Base-by-base conservation (phyloP, 2,329 filamentous ascomycete genomes). In the Epichloe scottii region DNA sequence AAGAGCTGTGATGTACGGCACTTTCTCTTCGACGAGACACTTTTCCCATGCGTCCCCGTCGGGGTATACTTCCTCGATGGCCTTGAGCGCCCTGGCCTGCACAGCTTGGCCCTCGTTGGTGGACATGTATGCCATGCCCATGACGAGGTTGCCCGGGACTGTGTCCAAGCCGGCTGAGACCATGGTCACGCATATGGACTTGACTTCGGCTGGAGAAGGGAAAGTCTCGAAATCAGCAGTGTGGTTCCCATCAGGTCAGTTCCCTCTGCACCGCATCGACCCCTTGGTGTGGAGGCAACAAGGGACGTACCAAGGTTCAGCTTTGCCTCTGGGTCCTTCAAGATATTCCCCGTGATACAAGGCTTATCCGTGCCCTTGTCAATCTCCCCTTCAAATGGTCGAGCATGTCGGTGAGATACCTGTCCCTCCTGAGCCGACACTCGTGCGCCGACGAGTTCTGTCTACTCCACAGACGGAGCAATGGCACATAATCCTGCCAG, bases 161-260 rank as follows among this genome's bases (percentile, higher is more conserved):
- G 87, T 93, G 62, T 93, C 87, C 15, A 91, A 77, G 17, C 87
- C 87, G 0, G 85, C 87, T 1, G 83, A 86, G 0, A 91, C 84
- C 79, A 91, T 89, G 23, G 85, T 89, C 23, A 93, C 68, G 62
- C 87, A 88, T 57, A 93, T 88, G 3, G 84, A 87, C 66, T 85
- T 88, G 47, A 90, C 75, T 64, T 90, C 87, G 12, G 79, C 84
- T 85, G 50, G 5, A 23, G 26, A 37, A 5, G 1, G 15, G n/a
- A 35, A 5, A 10, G 15, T 4, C 7, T 17, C 40, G 21, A 12
- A 14, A 26, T 42, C 19, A 48, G 46, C 26, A n/a, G 17, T 21
- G 5, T 14, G 26, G 3, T n/a, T 23, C 15, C 17, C 17, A 33
- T 15, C 10, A 23, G 8, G 1, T 8, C 19, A 23, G 26, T 11